phyloP scores from a whole-genome alignment of 805 yeast species.

The Starmerella stigmatis region DNA sequence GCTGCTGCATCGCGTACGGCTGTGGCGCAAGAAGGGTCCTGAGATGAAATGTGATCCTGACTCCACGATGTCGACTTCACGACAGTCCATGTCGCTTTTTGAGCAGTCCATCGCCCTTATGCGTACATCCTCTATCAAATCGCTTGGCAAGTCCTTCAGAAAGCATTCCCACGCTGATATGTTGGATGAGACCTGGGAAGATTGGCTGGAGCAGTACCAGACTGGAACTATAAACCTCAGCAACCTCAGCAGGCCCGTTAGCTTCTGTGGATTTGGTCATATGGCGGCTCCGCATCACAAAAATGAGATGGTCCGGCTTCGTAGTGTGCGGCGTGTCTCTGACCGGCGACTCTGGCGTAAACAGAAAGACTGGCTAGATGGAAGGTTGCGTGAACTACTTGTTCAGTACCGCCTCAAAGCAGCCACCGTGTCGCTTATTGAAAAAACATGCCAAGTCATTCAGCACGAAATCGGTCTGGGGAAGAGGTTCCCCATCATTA shows the following conservation, averaged over 20 bases:
- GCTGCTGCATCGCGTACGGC: neutral
- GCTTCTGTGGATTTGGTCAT: constrained; percentile 39
- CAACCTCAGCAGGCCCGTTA: constrained; percentile 45
- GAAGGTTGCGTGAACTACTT: constrained; percentile 32
- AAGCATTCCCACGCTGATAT: constrained; percentile 9
- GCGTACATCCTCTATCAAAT: constrained; percentile 9
- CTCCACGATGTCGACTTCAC: neutral
- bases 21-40: constrained; percentile 1
- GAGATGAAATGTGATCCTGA: neutral
- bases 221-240: constrained; percentile 15
- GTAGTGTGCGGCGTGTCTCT: constrained; percentile 36
- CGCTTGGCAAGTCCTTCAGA: neutral
- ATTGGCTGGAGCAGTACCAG: constrained; percentile 21
- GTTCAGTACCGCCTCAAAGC: constrained; percentile 40
- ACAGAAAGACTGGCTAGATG: constrained; percentile 33
- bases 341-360: constrained; percentile 43
- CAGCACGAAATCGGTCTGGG: constrained; percentile 41
- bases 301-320: constrained; percentile 39
- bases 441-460: constrained; percentile 39
- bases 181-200: constrained; percentile 24
- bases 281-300: constrained; percentile 52
- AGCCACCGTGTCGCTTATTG: constrained; percentile 50
- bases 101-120: constrained; percentile 6
- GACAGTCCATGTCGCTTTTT: neutral
- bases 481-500: constrained; percentile 35